These are phyloP conservation scores for Mortierella sp. DNA, from an alignment of 371 early-diverging fungal species.

Conservation along the genomic window DNA sequence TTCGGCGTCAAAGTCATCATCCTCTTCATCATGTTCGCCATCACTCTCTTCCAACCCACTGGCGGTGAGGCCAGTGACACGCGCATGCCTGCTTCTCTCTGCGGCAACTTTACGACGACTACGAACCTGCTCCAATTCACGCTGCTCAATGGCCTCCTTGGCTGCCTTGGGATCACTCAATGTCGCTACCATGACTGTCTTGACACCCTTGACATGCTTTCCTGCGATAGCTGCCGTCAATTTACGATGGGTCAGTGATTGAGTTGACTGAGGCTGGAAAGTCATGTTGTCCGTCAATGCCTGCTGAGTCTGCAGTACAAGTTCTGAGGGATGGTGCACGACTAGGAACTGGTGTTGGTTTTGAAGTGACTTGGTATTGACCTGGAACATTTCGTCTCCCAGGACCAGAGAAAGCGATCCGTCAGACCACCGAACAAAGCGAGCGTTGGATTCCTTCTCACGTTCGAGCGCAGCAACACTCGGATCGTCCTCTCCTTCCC, in stretches of 20 bases:
- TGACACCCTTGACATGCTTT: conserved; percentile 68
- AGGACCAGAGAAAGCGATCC: conserved; percentile 77
- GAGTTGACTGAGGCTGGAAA: conserved; percentile 74
- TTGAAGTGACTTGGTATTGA: conserved; percentile 61
- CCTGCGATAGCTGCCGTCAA: conserved; percentile 74
- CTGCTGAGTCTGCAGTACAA: conserved; percentile 74
- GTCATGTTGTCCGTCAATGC: conserved; percentile 73
- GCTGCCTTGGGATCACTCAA: conserved; percentile 68
- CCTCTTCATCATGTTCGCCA: conserved; percentile 48
- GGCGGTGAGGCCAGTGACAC: conserved; percentile 35
- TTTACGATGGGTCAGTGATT: conserved; percentile 71
- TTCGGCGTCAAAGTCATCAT: conserved; percentile 55
- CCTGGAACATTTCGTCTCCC: conserved; percentile 83
- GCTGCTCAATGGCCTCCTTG: conserved; percentile 52
- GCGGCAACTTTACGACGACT: conserved; percentile 42
- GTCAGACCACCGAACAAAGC: conserved; percentile 87
- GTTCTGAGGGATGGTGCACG: conserved; percentile 69
- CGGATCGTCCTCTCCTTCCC: conserved; percentile 49
- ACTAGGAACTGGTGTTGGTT: conserved; percentile 75
- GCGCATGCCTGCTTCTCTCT: conserved; percentile 39
- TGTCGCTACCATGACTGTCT: conserved; percentile 75
- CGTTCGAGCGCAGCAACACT: conserved; percentile 26
- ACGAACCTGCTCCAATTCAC: conserved; percentile 49
- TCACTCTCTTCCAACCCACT: conserved; percentile 53
- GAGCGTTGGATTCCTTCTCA: conserved; percentile 79